Percentiles rank a stretch among this genome's conserved stretches.
Conservation (phyloP, 2,329 filamentous ascomycete genomes). For the Monilinia vaccinii-corymbosi region DNA sequence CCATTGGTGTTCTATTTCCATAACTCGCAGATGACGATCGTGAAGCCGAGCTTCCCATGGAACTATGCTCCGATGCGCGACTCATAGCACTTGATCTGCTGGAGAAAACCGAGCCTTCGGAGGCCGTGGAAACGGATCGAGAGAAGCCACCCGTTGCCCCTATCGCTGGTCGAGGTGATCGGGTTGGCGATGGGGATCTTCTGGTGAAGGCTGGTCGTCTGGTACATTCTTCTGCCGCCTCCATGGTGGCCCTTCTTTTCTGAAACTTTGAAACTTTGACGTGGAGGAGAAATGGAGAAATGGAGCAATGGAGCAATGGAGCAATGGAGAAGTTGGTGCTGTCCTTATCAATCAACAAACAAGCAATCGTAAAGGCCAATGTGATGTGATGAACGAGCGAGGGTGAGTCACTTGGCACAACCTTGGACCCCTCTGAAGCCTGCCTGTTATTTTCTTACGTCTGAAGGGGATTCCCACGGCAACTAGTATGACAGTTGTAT, state of each 20-base stretch:
- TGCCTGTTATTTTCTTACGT: neutral
- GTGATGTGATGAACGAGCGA: neutral
- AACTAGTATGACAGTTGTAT: neutral
- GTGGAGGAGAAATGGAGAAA: too few species aligned
- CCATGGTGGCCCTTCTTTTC: conserved; percentile 31
- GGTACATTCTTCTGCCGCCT: conserved; percentile 25
- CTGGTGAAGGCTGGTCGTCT: conserved; percentile 25
- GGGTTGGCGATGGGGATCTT: conserved; percentile 55
- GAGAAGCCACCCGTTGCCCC: conserved; percentile 49
- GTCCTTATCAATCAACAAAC: neutral
- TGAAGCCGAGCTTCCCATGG: conserved; percentile 42
- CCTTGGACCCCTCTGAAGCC: neutral
- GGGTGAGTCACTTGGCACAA: neutral
- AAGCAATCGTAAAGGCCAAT: neutral
- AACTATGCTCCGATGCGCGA: conserved; percentile 44
- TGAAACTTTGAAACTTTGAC: neutral
- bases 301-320: neutral
- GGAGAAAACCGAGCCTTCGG: conserved; percentile 41
- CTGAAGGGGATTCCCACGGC: too few species aligned
- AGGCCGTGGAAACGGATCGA: conserved; percentile 54
- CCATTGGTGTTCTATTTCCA: conserved; percentile 39
- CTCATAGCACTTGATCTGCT: conserved; percentile 31
- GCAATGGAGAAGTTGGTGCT: neutral
- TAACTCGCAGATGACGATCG: conserved; percentile 55
- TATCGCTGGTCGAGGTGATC: conserved; percentile 53